Evolutionary conservation across 2,329 filamentous ascomycete species (phyloP), one percentile per base, ranked within the genome.

Genomic region (Chrysosporium queenslandicum): DNA sequence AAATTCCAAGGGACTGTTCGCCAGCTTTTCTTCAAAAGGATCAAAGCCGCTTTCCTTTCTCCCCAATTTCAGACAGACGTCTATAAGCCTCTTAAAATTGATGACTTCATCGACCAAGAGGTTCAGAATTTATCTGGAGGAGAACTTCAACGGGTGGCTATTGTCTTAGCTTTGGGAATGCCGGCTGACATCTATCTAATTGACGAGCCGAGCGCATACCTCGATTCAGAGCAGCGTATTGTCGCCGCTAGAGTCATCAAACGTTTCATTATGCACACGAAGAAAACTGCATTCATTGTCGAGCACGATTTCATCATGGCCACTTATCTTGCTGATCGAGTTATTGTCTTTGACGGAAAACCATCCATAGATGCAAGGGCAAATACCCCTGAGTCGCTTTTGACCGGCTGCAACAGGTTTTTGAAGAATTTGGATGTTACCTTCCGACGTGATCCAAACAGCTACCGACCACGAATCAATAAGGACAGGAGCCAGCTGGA

Each of bases 271-370:
- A 98, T 98, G 92, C 91, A 98, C 77, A 84, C 89, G 64, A 97
- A 97, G 83, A 97, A 97, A 82, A 98, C 92, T 0, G 92, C 92
- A 47, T 98, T 98, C 70, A 83, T 98, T 61, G 91, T 98, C 68
- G 92, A 98, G 82, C 92, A 98, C 85, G 92, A 98, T 79, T 97
- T 98, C 77, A 95, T 97, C 76, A 96, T 97, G 90, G 81, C 82
- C 37, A 85, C 82, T 40, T 85, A 85, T 65, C 77, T 85, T 43
- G 82, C 92, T 42, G 94, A 98, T 66, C 87, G 92, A 60, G 92
- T 98, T 70, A 98, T 98, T 65, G 92, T 98, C 65, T 98, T 98
- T 65, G 92, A 97, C 66, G 92, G 94, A 62, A 68, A 94, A 74
- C 92, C 94, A 46, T 92, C 90, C 65, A 79, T 94, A 61, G 77